These are phyloP conservation scores for Grifola frondosa DNA, from an alignment of 1,284 basidiomycete species.

Conservation along the genomic window DNA sequence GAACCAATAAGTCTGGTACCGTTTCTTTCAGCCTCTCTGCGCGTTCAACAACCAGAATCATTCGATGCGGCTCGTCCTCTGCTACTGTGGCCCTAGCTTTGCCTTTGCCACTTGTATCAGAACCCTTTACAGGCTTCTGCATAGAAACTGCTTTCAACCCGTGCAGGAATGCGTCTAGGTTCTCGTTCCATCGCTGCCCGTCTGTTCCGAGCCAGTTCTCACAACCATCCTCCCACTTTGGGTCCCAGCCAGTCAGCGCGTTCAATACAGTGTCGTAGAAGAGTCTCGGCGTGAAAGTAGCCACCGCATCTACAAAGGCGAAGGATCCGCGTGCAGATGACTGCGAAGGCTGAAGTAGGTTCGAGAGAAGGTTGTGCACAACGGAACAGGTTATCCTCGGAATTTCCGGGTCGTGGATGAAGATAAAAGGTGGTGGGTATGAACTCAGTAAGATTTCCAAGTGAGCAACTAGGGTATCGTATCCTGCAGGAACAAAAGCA, in stretches of 20 bases:
- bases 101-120: constrained; percentile 29
- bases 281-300: constrained; percentile 64
- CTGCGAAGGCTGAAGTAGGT: constrained; percentile 8
- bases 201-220: constrained; percentile 49
- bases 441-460: constrained; percentile 49
- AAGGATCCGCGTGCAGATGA: constrained; percentile 32
- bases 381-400: constrained; percentile 44
- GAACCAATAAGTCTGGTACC: constrained; percentile 66
- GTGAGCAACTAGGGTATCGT: constrained; percentile 34
- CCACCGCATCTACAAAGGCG: constrained; percentile 59
- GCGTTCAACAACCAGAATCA: constrained; percentile 67
- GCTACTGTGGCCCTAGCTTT: constrained; percentile 33
- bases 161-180: constrained; percentile 67
- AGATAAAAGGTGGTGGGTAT: constrained; percentile 66
- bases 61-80: constrained; percentile 32
- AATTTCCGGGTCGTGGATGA: constrained; percentile 63
- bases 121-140: constrained; percentile 21
- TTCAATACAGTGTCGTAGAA: constrained; percentile 71
- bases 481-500: constrained; percentile 29
- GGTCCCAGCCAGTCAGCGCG: constrained; percentile 51
- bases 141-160: constrained; percentile 44
- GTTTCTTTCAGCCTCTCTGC: constrained; percentile 66
- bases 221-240: constrained; percentile 61
- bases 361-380: constrained; percentile 30
- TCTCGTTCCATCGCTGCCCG: constrained; percentile 51